Percentiles rank a stretch among this genome's conserved stretches.
Conservation (phyloP, 2,329 filamentous ascomycete genomes). For the Xylariaceae sp. region DNA sequence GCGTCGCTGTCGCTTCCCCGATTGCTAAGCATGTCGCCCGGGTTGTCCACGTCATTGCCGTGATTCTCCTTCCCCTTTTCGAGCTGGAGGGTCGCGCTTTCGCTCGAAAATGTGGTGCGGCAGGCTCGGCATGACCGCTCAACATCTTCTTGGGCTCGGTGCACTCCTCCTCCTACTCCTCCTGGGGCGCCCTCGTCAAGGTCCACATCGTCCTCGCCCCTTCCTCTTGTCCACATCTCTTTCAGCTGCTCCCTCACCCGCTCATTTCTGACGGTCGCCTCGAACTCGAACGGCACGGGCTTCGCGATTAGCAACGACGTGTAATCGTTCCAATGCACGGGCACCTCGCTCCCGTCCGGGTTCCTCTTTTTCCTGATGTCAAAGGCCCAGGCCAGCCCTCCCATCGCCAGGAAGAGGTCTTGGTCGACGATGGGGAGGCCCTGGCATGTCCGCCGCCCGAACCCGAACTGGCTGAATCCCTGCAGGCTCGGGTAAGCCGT, state of each 20-base stretch:
- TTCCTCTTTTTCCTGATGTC: conserved; percentile 27
- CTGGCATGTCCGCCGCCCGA: conserved; percentile 45
- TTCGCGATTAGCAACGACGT: conserved; percentile 41
- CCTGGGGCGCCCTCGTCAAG: neutral
- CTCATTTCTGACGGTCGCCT: conserved; percentile 28
- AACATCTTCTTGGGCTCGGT: no score
- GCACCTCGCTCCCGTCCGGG: conserved; percentile 26
- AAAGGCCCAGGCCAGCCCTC: conserved; percentile 35
- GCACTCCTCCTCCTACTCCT: neutral
- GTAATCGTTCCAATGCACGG: conserved; percentile 40
- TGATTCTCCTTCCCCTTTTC: no score
- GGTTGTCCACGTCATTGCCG: neutral
- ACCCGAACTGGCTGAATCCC: conserved; percentile 46
- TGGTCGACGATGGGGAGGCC: conserved; percentile 38
- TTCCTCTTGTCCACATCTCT: conserved; percentile 34
- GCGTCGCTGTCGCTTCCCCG: neutral
- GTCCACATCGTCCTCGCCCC: conserved; percentile 29
- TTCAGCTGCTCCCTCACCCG: conserved; percentile 23
- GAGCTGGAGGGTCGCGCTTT: no score
- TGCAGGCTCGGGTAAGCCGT: conserved; percentile 34
- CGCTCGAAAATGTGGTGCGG: no score
- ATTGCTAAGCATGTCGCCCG: neutral
- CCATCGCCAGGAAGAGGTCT: conserved; percentile 36
- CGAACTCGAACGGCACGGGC: conserved; percentile 36
- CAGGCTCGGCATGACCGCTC: no score